Evolutionary conservation across 495 filamentous ascomycete genomes (phyloP).

Genomic region (Aspergillus steynii): DNA sequence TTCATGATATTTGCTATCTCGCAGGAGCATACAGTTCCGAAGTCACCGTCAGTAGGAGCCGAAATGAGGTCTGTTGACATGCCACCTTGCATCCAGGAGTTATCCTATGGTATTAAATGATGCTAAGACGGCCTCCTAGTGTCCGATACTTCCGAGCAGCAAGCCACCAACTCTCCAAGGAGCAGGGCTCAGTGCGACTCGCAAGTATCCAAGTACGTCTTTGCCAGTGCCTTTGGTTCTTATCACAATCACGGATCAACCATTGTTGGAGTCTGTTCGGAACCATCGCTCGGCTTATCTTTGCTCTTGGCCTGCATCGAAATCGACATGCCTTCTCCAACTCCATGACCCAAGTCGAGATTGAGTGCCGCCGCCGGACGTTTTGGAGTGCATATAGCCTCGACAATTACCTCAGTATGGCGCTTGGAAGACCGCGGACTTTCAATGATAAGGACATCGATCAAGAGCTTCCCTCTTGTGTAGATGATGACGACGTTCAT

Average conservation of each 20-base stretch:
- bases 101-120: too few species aligned
- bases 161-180: constrained; percentile 7
- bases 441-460: not conserved
- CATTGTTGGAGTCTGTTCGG: constrained; percentile 15
- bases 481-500: not conserved
- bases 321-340: not conserved
- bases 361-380: not conserved
- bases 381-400: not conserved
- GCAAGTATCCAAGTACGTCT: constrained; percentile 12
- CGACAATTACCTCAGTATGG: not conserved
- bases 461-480: not conserved
- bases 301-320: constrained; percentile 8
- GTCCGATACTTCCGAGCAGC: constrained; percentile 7
- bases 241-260: constrained; percentile 12
- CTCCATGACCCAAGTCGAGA: not conserved
- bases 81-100: too few species aligned
- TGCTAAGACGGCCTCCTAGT: constrained; percentile 2
- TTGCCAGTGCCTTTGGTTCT: constrained; percentile 11
- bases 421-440: not conserved
- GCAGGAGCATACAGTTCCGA: not conserved
- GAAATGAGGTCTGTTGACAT: not conserved
- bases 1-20: constrained; percentile 11
- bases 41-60: not conserved
- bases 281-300: constrained; percentile 9
- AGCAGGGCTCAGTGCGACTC: constrained; percentile 6